These are phyloP conservation scores for Cladophialophora exuberans DNA, from an alignment of 2,329 filamentous ascomycete species.

Conservation along the genomic window DNA sequence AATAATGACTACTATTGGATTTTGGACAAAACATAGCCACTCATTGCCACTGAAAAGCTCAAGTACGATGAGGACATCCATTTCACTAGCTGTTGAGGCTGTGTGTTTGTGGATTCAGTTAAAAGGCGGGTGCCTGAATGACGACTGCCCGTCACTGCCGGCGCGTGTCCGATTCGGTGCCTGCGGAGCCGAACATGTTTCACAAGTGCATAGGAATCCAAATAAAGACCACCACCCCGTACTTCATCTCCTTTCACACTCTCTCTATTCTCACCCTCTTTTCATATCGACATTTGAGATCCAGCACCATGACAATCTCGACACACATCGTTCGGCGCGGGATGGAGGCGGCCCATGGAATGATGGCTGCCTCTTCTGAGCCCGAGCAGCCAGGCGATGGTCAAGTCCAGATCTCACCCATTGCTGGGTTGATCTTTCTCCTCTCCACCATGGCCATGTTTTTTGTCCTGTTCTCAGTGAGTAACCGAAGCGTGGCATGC, in stretches of 20 bases:
- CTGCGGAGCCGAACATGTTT: too few relatives aligned
- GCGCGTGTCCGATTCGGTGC: too few relatives aligned
- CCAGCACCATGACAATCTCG: slow-evolving; percentile 22
- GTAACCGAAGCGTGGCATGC: slow-evolving; percentile 16
- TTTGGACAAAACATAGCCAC: too few relatives aligned
- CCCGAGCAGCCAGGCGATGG: slow-evolving; percentile 29
- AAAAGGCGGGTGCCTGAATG: slow-evolving; percentile 6
- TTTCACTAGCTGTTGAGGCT: too few relatives aligned
- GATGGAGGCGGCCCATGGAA: slow-evolving; percentile 37
- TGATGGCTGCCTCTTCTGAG: slow-evolving; percentile 29
- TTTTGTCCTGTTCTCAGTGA: slow-evolving; percentile 36
- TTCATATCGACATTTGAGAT: not conserved
- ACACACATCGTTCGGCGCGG: slow-evolving; percentile 41
- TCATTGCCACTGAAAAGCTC: too few relatives aligned
- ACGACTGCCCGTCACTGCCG: too few relatives aligned
- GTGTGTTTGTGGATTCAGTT: not conserved
- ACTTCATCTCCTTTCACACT: slow-evolving; percentile 5
- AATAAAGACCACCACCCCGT: slow-evolving; percentile 18
- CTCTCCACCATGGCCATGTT: slow-evolving; percentile 35
- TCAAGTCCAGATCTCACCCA: slow-evolving; percentile 31
- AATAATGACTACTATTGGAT: too few relatives aligned
- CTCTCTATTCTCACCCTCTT: not conserved
- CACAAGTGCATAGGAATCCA: not conserved
- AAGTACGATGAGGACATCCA: too few relatives aligned
- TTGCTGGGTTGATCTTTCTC: slow-evolving; percentile 37